Percentiles rank a stretch among this genome's conserved stretches.
These are phyloP conservation scores for Erysimum cheiranthoides DNA, from an alignment of 345 rosid species.

Conservation along the genomic window DNA sequence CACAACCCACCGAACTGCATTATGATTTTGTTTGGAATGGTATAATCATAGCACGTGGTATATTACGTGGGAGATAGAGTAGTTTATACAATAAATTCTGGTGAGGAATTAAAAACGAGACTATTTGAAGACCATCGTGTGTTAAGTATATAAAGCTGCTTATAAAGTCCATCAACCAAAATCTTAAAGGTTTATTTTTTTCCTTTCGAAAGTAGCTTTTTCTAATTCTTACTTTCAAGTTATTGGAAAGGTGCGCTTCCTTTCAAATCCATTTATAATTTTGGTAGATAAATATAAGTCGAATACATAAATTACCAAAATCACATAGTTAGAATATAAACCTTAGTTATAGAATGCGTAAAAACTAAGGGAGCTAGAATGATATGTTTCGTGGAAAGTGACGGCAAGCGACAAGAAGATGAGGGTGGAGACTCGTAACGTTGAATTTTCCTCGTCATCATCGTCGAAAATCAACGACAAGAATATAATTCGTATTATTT, in stretches of 20 bases:
- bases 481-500: constrained; percentile 17
- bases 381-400: constrained; percentile 7
- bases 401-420: constrained; percentile 35
- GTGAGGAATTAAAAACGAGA: neutral
- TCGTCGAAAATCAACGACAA: constrained; percentile 34
- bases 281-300: neutral
- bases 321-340: neutral
- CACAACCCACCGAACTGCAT: constrained; percentile 16
- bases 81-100: neutral
- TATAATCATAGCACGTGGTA: constrained; percentile 7
- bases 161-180: constrained; percentile 24
- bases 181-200: neutral
- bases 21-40: neutral
- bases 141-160: neutral
- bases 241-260: neutral
- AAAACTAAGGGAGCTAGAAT: constrained; percentile 2
- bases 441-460: constrained; percentile 41
- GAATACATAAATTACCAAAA: neutral
- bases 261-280: neutral
- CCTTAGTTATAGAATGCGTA: neutral
- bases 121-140: neutral
- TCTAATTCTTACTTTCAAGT: neutral
- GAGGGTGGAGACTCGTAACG: constrained; percentile 11
- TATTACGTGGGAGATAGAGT: neutral
- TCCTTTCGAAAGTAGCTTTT: constrained; percentile 25